phyloP scores from a whole-genome alignment of 1,284 basidiomycete genomes.

The Marasmius tenuissimus region DNA sequence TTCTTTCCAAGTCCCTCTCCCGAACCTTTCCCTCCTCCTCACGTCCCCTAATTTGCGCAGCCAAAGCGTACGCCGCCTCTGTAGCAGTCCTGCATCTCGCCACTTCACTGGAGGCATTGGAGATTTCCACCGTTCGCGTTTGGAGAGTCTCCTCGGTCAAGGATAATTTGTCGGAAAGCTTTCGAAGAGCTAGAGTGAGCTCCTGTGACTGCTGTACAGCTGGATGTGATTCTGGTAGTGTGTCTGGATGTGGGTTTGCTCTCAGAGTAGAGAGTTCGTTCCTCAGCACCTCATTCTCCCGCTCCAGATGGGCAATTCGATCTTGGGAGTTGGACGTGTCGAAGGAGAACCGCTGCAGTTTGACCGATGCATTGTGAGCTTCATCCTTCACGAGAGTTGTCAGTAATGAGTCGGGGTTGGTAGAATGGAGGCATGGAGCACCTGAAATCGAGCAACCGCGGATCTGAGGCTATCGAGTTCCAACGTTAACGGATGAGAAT shows the following conservation, averaged over 20 bases:
- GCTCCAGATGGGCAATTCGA: constrained; percentile 46
- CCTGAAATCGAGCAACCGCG: constrained; percentile 47
- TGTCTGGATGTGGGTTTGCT: constrained; percentile 43
- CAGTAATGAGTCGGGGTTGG: not conserved
- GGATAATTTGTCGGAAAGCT: constrained; percentile 66
- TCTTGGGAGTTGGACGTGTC: constrained; percentile 51
- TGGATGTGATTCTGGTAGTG: constrained; percentile 36
- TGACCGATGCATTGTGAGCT: constrained; percentile 60
- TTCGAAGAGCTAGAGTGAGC: constrained; percentile 63
- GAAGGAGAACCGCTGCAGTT: constrained; percentile 61
- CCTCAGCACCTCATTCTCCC: constrained; percentile 54
- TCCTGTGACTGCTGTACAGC: constrained; percentile 55
- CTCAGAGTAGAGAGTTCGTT: constrained; percentile 55
- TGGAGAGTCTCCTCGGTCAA: constrained; percentile 55
- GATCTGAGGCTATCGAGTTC: constrained; percentile 65
- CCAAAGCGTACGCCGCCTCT: constrained; percentile 53
- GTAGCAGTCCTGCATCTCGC: constrained; percentile 41
- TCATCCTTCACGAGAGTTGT: constrained; percentile 52
- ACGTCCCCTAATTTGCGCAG: constrained; percentile 45
- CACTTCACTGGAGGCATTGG: constrained; percentile 40
- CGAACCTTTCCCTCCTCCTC: constrained; percentile 50
- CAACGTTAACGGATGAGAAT: constrained; percentile 64
- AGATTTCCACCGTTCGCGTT: constrained; percentile 48
- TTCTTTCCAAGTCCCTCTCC: constrained; percentile 45
- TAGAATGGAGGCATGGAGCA: constrained; percentile 10